Conservation (phyloP, 164 flowering plant species). For the Taxillus chinensis region DNA sequence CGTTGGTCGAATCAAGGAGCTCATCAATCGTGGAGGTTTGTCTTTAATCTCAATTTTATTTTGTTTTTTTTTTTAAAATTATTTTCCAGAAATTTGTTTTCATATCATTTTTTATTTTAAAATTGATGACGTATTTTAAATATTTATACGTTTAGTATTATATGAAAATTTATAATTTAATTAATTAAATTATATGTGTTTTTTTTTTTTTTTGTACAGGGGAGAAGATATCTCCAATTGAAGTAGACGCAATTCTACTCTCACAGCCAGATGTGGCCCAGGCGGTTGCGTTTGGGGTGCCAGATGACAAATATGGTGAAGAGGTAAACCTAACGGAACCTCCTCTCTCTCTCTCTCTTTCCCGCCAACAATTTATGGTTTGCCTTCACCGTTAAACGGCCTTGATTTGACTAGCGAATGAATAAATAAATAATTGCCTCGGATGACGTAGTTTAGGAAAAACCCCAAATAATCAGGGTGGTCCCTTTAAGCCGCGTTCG, state of each 20-base stretch:
- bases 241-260: conserved; percentile 74
- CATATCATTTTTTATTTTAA: too few species aligned
- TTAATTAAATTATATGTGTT: too few species aligned
- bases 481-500: too few species aligned
- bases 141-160: too few species aligned
- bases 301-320: conserved; percentile 88
- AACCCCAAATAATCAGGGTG: too few species aligned
- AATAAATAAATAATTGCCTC: too few species aligned
- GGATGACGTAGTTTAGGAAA: too few species aligned
- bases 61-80: background rate
- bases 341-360: background rate
- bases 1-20: conserved; percentile 95
- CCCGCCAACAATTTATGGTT: background rate
- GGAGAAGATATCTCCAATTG: conserved; percentile 87
- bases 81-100: background rate
- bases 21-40: conserved; percentile 95
- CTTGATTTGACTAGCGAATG: too few species aligned
- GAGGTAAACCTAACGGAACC: conserved; percentile 40
- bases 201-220: conserved; percentile 23
- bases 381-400: background rate
- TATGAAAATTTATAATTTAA: too few species aligned
- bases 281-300: conserved; percentile 86
- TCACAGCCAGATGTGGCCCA: conserved; percentile 77
- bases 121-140: too few species aligned
- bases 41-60: background rate